These are phyloP conservation scores for Magnusiomyces suaveolens DNA, from an alignment of 1,139 yeast genomes.

Conservation along the genomic window DNA sequence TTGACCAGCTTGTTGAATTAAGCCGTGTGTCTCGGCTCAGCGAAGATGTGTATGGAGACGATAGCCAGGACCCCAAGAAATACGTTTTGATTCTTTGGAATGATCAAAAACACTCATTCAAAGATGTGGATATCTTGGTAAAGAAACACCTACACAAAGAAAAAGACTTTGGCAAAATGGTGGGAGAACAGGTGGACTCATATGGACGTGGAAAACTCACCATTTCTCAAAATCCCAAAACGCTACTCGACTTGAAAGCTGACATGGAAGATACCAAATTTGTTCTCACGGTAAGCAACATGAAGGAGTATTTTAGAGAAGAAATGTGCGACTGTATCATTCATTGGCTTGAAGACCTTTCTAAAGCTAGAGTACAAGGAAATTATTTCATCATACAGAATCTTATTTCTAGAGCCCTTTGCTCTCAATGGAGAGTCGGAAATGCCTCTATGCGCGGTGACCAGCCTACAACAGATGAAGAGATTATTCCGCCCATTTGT, in stretches of 20 bases:
- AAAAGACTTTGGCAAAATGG: conserved; percentile 63
- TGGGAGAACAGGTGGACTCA: conserved; percentile 52
- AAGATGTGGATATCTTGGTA: conserved; percentile 64
- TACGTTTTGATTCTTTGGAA: conserved; percentile 61
- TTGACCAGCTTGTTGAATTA: conserved; percentile 22
- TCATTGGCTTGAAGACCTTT: conserved; percentile 52
- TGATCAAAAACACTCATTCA: conserved; percentile 66
- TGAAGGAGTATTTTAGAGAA: conserved; percentile 66
- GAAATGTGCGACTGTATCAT: conserved; percentile 71
- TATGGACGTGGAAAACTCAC: conserved; percentile 64
- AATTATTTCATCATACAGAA: conserved; percentile 42
- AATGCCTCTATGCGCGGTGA: conserved; percentile 10
- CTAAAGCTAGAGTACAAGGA: conserved; percentile 47
- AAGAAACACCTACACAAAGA: conserved; percentile 55
- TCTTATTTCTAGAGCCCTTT: conserved; percentile 46
- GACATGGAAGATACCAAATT: conserved; percentile 52
- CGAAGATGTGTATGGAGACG: conserved; percentile 36
- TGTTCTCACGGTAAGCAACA: conserved; percentile 54
- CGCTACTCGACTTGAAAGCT: conserved; percentile 46
- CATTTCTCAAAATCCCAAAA: conserved; percentile 43
- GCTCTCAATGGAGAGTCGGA: conserved; percentile 45
- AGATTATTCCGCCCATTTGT: conserved; percentile 13
- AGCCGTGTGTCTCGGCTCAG: conserved; percentile 32
- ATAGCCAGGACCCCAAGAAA: conserved; percentile 38
- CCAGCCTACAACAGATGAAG: neutral